Evolutionary conservation across 768 basidiomycete species (phyloP).

Genomic region (Boletus rubroflammeus): DNA sequence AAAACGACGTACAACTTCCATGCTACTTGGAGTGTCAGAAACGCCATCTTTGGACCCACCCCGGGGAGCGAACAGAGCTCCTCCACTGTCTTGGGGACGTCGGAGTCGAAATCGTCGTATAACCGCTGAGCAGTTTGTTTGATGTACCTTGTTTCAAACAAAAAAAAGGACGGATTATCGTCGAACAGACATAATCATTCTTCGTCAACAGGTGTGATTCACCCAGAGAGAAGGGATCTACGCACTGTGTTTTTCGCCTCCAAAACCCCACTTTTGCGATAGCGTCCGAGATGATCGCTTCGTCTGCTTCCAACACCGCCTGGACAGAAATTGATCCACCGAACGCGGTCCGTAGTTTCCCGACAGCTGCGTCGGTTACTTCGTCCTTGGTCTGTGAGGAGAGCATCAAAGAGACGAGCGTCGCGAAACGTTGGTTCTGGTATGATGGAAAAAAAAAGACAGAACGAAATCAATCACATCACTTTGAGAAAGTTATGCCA

Average conservation of each 20-base stretch:
- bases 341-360: conserved; percentile 65
- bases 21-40: conserved; percentile 75
- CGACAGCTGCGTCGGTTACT: conserved; percentile 76
- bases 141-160: conserved; percentile 50
- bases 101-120: conserved; percentile 68
- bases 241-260: conserved; percentile 79
- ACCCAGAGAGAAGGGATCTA: conserved; percentile 2
- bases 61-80: conserved; percentile 85
- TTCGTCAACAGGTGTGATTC: background rate
- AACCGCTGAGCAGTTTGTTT: conserved; percentile 69
- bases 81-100: conserved; percentile 86
- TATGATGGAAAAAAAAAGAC: background rate
- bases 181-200: background rate
- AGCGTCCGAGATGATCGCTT: conserved; percentile 60
- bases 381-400: conserved; percentile 95
- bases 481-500: background rate
- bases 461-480: too few relatives aligned
- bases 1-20: conserved; percentile 65
- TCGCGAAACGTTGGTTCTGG: conserved; percentile 78
- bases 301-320: conserved; percentile 62
- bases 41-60: conserved; percentile 97
- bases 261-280: conserved; percentile 93
- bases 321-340: conserved; percentile 78
- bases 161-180: background rate
- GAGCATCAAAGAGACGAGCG: conserved; percentile 90